These are phyloP conservation scores for Phytophthora pluvialis DNA, from an alignment of 352 stramenopile species.

Conservation along the genomic window DNA sequence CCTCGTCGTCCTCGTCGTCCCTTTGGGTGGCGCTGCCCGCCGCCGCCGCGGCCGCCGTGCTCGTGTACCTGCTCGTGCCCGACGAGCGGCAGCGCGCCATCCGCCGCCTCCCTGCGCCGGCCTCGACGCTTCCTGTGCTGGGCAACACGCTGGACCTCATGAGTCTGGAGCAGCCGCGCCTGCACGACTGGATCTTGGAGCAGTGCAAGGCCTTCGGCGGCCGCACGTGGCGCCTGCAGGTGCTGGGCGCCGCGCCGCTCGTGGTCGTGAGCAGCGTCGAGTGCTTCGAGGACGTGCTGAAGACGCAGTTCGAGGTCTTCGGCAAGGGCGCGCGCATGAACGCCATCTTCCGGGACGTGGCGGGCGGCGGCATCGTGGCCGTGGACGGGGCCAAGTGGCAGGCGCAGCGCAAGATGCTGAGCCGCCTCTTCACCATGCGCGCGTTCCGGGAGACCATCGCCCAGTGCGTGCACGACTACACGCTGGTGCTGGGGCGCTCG, in stretches of 20 bases:
- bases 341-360: constrained; percentile 49
- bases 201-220: constrained; percentile 47
- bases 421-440: constrained; percentile 78
- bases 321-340: constrained; percentile 60
- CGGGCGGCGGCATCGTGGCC: constrained; percentile 65
- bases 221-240: constrained; percentile 43
- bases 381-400: constrained; percentile 57
- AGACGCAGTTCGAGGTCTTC: constrained; percentile 74
- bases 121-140: constrained; percentile 47
- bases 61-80: constrained; percentile 30
- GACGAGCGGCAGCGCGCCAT: constrained; percentile 39
- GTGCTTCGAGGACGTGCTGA: constrained; percentile 51
- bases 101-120: constrained; percentile 32
- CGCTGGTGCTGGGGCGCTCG: constrained; percentile 32
- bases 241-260: constrained; percentile 43
- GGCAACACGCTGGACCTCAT: constrained; percentile 56
- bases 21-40: constrained; percentile 25
- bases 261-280: constrained; percentile 48
- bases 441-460: constrained; percentile 47
- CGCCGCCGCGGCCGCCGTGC: constrained; percentile 24
- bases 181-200: constrained; percentile 58
- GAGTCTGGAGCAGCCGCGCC: constrained; percentile 41
- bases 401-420: constrained; percentile 72
- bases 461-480: constrained; percentile 48
- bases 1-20: constrained; percentile 6